Base-by-base conservation (phyloP, 2,329 filamentous ascomycete genomes). In the Colletotrichum zoysiae region DNA sequence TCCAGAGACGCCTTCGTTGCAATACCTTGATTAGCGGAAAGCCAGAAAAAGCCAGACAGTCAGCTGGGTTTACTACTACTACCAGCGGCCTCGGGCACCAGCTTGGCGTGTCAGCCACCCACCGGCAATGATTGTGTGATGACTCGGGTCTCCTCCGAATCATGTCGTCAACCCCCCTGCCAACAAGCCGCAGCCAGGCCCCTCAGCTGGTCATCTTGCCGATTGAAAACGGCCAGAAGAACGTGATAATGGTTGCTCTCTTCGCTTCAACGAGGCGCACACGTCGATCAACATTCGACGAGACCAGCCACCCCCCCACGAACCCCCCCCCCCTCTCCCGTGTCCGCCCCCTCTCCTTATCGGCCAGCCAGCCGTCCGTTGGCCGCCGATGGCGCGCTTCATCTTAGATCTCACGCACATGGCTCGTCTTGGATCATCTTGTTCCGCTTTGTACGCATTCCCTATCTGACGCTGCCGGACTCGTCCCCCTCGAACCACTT, bases 161-260 rank as follows among this genome's bases (percentile, higher is more conserved):
- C 18, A 8, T 40, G 33, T 26, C 9, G 50, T 16, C 16, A 16
- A 26, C 20, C 35, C 20, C 20, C 35, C 20, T 40, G 23, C 23
- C 23, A n/a, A 55, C 12, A n/a, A 58, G 23, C 55, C 35, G 55
- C 35, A 57, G 55, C 35, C 55, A 38, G 20, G n/a, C n/a, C 5
- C 26, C 5, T 38, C 18, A 12, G 1, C 16, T 18, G 26, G 51
- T 16, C 5, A 11, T 16, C 11, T 46, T 9, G 8, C 9, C n/a
- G 50, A 9, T 69, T 48, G 69, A 71, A 71, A 71, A 64, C 69
- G 69, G 65, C 55, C 65, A 63, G 33, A 46, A 60, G 33, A 46
- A 60, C 48, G 46, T 16, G 38, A 56, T 46, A 53, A 65, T 48
- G 40, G 14, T 48, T n/a, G 18, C n/a, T 68, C 26, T 30, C 18